phyloP scores from a whole-genome alignment of 768 basidiomycete genomes.

The Auriscalpium microsporum region DNA sequence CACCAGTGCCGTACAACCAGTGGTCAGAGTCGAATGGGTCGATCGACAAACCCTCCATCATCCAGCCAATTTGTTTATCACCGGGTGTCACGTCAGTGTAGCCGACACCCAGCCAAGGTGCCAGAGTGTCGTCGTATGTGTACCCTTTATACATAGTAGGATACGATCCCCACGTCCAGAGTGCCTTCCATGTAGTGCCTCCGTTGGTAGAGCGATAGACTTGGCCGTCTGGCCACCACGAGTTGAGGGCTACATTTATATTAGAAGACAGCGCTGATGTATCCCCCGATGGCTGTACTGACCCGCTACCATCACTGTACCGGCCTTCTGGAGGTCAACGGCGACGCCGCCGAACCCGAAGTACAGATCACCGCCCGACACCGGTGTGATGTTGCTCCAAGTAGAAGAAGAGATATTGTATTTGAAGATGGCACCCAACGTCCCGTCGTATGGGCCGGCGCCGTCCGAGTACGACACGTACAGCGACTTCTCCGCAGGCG shows the following conservation, averaged over 20 bases:
- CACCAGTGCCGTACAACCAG: conserved; percentile 65
- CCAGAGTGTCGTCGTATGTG: conserved; percentile 43
- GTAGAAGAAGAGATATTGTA: conserved; percentile 45
- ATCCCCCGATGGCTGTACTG: conserved; percentile 35
- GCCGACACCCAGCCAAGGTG: conserved; percentile 52
- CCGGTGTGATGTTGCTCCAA: conserved; percentile 59
- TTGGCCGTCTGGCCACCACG: conserved; percentile 51
- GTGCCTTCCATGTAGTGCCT: conserved; percentile 47
- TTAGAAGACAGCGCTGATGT: not conserved
- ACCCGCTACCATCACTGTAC: conserved; percentile 61
- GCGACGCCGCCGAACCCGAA: conserved; percentile 58
- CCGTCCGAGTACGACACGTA: conserved; percentile 58
- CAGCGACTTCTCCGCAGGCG: conserved; percentile 44
- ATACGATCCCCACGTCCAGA: conserved; percentile 48
- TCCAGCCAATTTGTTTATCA: conserved; percentile 54
- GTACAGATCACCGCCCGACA: conserved; percentile 43
- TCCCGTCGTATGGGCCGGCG: conserved; percentile 59
- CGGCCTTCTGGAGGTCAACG: conserved; percentile 51
- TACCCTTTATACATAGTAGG: conserved; percentile 42
- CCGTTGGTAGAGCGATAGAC: conserved; percentile 54
- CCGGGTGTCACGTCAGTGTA: conserved; percentile 36
- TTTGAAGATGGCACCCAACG: conserved; percentile 35
- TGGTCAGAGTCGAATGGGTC: conserved; percentile 64
- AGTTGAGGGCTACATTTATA: conserved; percentile 9
- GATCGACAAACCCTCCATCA: conserved; percentile 61